Evolutionary conservation across 352 stramenopile genomes (phyloP), one percentile per base, ranked within the genome.

Genomic region (Phytophthora kernoviae): DNA sequence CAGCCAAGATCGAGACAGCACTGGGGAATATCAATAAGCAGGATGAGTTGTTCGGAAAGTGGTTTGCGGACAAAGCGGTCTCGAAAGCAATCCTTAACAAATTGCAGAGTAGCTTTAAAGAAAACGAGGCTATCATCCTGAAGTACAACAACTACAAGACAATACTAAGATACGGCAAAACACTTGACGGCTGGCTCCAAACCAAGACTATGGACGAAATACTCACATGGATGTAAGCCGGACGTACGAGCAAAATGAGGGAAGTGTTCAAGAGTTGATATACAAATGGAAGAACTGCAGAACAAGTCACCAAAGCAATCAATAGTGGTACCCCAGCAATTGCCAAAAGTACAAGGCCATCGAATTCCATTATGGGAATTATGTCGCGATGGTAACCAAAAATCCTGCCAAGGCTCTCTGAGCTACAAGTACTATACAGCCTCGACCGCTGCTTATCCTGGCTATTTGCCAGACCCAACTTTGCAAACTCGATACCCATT

Each of bases 71-170:
- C n/a, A 9, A 45, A 12, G 40, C 4, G 4, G 34, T 45, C 10
- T 40, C 26, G 2, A 2, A 53, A 0, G 40, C 30, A 2, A 34
- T 54, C 5, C 5, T 58, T 6, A 15, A 22, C 7, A 51, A 30
- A 10, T 22, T 58, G 7, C 15, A 9, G n/a, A 30, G 9, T 6
- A 53, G 42, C 6, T 33, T 50, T 20, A 4, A 41, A 3, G n/a
- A 32, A n/a, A 65, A 65, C 43, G 26, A 54, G 34, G 5, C 21
- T 1, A 55, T 55, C 4, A 11, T 54, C 5, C 3, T 42, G 0
- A 48, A 27, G 18, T 65, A 43, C 34, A 44, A 60, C 26, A 18
- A 53, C 2, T 58, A 41, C 20, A 36, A 41, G n/a, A 60, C 33
- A 4, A 47, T 11, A 3, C 5, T 53, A 0, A 18, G 15, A 10